Base-by-base conservation (phyloP, 2,329 filamentous ascomycete species). In the Trichophyton simii region DNA sequence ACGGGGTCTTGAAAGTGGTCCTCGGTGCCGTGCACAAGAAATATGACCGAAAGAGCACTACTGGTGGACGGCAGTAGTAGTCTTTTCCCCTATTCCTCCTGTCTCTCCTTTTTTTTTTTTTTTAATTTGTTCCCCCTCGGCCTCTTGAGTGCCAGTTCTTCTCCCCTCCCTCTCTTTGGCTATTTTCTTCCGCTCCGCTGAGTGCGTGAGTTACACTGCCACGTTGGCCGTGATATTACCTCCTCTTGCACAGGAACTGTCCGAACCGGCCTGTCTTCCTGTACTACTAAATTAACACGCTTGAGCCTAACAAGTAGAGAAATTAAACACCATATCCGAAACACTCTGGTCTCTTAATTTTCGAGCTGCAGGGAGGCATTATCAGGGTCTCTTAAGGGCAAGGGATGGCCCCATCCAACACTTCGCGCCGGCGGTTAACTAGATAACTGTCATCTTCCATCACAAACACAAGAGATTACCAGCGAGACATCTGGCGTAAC, bases 1-100 rank as follows among this genome's bases (percentile, higher is more conserved):
- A 89, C 1, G 84, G 82, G 0, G 87, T 96, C 50, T 75, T 96
- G 63, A 97, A 96, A 75, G 83, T 84, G 31, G 87, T 95, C 0
- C 78, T 96, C 3, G 91, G 91, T 2, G 83, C 85, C 0, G 88
- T 96, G 7, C 83, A 89, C 66, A 80, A 83, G 68, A 77, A 80
- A 62, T 75, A 87, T 60, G 87, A 90, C 72, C 60, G 62, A 20
- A 64, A 46, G 41, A 59, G 57, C 25, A 58, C 58, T 6, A 15
- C 58, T 3, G 34, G 58, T 15, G 8, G 22, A 36, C 58, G 42
- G 8, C 31, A 50, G 15, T 28, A 28, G 31, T 28, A 28, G 31
- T 50, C 15, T 31, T 7, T 31, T 7, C 9, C 4, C 22, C 22
- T 34, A 36, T 28, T 9, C 34, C 54, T 57, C n/a, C 58, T 58